A percentile compares a stretch with the other conserved stretches of the same genome.
Conservation (phyloP, 192 early-diverging fungal species). For the Backusella sp. region DNA sequence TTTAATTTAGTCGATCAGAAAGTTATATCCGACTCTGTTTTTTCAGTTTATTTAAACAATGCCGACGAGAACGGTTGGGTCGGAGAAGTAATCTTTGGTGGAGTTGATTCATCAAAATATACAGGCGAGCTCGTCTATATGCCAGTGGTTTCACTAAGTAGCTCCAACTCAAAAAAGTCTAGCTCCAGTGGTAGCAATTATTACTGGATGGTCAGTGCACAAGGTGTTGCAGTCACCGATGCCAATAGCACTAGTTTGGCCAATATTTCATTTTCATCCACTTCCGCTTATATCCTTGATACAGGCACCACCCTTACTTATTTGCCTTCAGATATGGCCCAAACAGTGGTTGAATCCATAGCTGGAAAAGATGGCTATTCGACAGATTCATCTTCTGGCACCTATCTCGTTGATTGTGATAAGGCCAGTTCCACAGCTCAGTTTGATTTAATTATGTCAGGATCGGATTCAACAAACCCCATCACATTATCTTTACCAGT, state of each 20-base stretch:
- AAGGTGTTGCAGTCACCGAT: constrained; percentile 12
- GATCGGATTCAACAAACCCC: neutral
- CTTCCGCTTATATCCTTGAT: constrained; percentile 6
- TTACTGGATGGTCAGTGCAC: constrained; percentile 24
- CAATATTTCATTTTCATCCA: neutral
- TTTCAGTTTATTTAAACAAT: constrained; percentile 13
- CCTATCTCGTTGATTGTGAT: constrained; percentile 16
- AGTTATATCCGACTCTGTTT: constrained; percentile 3
- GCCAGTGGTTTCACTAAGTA: constrained; percentile 12
- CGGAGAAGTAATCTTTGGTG: constrained; percentile 47
- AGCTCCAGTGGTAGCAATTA: neutral
- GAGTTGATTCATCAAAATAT: constrained; percentile 40
- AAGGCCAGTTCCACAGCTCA: constrained; percentile 10
- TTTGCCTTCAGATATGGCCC: neutral
- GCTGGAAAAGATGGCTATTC: constrained; percentile 6
- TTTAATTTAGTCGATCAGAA: constrained; percentile 11
- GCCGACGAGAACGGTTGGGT: neutral
- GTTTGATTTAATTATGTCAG: constrained; percentile 4
- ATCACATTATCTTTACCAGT: neutral
- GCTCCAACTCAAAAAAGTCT: neutral
- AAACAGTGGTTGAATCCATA: neutral
- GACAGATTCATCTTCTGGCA: neutral
- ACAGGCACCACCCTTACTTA: constrained; percentile 14
- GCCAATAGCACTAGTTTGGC: neutral
- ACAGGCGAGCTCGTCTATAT: constrained; percentile 42